Base-by-base conservation (phyloP, 2,329 filamentous ascomycete genomes). In the Neonectria coccinea region DNA sequence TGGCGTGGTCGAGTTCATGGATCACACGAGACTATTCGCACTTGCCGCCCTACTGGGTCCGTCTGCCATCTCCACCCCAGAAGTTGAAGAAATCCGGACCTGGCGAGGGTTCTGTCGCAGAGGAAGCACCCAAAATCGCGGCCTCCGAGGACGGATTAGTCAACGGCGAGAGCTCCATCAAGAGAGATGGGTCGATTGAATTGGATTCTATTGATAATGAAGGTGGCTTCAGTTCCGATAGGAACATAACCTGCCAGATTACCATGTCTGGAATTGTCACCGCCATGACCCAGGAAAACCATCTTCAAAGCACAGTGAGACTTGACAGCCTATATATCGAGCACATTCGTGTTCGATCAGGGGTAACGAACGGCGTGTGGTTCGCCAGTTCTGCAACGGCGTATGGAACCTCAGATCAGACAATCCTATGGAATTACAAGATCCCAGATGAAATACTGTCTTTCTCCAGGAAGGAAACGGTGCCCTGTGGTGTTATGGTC, bases 401-500 rank as follows among this genome's bases (percentile, higher is more conserved):
- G 0, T 84, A 85, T 62, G 84, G 84, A 20, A 86, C 84, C 1
- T 80, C 83, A 0, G 84, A 80, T 54, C 81, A 85, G 67, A 88
- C 86, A 1, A 80, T 88, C 10, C 79, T 89, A 3, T 89, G 87
- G 87, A 86, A 85, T 72, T 89, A 88, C 77, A 82, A 83, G 60
- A 87, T 89, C 51, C 86, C 87, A 0, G 80, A 84, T 20, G 80
- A 82, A 3, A 76, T 89, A 5, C 70, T 88, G 1, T 66, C 77
- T 1, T 86, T 89, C 62, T 76, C 85, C 2, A 80, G 83, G 9
- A 81, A 80, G 31, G 83, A 84, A 18, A 84, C 84, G 0, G 82
- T 90, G 1, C 87, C 87, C 0, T 89, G 87, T 70, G 88, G 87
- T 33, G 79, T 89, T 29, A 79, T 89, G 29, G 86, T 88, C n/a